Conservation (phyloP, 306 rosid genomes). For the Hippophae tibetana region DNA sequence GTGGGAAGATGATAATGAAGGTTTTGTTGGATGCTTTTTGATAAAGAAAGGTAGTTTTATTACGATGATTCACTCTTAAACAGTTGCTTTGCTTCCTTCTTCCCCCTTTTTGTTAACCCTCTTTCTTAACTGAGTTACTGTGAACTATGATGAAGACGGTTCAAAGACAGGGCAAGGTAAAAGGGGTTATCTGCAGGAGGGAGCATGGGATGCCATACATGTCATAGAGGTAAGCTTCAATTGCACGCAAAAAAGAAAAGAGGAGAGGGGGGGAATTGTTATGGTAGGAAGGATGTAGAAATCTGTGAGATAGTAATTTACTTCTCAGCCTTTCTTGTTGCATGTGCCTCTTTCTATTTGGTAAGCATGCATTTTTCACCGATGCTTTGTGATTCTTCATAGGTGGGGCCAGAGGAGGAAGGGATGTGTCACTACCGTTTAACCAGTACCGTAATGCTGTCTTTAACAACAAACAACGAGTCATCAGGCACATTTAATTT, state of each 20-base stretch:
- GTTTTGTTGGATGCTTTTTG: constrained; percentile 79
- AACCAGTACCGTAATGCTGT: constrained; percentile 91
- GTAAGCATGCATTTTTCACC: constrained; percentile 1
- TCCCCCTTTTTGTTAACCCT: too few species aligned
- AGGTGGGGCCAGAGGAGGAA: constrained; percentile 90
- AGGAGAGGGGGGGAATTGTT: too few species aligned
- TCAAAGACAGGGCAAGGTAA: constrained; percentile 94
- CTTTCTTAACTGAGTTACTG: constrained; percentile 17
- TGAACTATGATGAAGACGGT: constrained; percentile 58
- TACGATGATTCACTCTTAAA: constrained; percentile 11
- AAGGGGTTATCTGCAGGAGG: constrained; percentile 88
- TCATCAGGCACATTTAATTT: constrained; percentile 74
- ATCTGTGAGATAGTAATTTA: constrained; percentile 1
- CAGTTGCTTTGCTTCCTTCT: constrained; percentile 4
- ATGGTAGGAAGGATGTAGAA: constrained; percentile 4
- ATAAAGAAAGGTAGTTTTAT: constrained; percentile 72
- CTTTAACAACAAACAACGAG: constrained; percentile 74
- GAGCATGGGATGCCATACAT: constrained; percentile 99
- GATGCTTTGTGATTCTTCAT: constrained; percentile 8
- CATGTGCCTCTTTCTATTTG: constrained; percentile 3
- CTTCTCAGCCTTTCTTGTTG: constrained; percentile 1
- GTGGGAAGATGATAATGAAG: constrained; percentile 96
- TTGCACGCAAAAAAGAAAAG: background rate
- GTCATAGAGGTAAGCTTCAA: constrained; percentile 68
- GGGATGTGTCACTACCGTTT: constrained; percentile 67